phyloP scores from a whole-genome alignment of 139 green algal genomes.

The Coelastrella sp. region DNA sequence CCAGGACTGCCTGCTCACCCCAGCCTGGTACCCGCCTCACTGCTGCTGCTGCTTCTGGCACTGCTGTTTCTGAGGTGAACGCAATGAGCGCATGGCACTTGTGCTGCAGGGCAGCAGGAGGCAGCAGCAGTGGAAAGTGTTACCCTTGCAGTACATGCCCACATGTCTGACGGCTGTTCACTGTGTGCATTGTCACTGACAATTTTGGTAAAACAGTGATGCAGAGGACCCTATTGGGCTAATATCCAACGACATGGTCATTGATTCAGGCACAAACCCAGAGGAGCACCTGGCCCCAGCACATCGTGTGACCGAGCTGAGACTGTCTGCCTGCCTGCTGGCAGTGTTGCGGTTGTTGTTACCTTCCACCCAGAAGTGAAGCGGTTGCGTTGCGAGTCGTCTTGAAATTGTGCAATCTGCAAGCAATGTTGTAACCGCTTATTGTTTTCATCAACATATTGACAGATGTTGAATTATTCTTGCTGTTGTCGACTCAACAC shows the following conservation, averaged over 20 bases:
- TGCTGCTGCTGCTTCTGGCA: slow-evolving; percentile 13
- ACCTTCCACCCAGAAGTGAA: slow-evolving; percentile 18
- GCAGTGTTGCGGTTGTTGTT: neutral
- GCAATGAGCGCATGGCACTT: slow-evolving; percentile 17
- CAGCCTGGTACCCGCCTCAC: neutral
- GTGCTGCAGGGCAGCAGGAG: slow-evolving; percentile 11
- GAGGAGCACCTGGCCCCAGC: too few species aligned
- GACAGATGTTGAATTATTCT: neutral
- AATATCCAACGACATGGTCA: too few species aligned
- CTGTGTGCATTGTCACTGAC: too few species aligned
- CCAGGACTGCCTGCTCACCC: neutral
- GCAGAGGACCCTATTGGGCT: too few species aligned
- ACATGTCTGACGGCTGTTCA: too few species aligned
- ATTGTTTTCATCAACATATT: neutral
- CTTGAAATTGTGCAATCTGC: slow-evolving; percentile 5
- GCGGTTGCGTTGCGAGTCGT: neutral
- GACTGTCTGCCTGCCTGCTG: too few species aligned
- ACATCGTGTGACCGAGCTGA: too few species aligned
- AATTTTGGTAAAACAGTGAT: too few species aligned
- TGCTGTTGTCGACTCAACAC: too few species aligned
- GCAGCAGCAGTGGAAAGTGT: too few species aligned
- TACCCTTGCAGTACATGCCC: too few species aligned
- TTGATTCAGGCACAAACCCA: too few species aligned
- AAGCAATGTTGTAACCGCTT: neutral
- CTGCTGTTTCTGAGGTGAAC: neutral